These are phyloP conservation scores for Ophiosphaerella herpotricha DNA, from an alignment of 2,329 filamentous ascomycete species.

Conservation along the genomic window DNA sequence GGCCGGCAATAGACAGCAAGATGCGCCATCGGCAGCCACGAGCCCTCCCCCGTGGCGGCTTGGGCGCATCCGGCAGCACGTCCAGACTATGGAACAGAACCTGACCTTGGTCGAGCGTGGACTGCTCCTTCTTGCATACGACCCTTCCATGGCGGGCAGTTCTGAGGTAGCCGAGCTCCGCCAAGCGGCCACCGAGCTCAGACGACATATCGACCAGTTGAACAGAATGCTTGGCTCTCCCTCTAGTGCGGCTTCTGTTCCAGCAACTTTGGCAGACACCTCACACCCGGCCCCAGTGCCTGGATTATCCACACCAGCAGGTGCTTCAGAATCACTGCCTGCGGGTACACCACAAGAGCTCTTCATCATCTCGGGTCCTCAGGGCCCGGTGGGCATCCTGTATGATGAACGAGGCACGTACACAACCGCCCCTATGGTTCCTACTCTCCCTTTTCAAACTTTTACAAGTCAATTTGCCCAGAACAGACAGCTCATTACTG, in stretches of 20 bases:
- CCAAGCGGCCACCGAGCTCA: constrained; percentile 32
- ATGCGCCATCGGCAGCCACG: constrained; percentile 2
- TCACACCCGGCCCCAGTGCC: constrained; percentile 5
- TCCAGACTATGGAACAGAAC: constrained; percentile 27
- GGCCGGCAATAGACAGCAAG: constrained; percentile 12
- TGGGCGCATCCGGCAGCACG: constrained; percentile 31
- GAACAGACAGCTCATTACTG: constrained; percentile 39
- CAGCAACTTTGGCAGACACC: background rate
- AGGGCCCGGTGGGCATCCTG: constrained; percentile 43
- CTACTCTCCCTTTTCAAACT: constrained; percentile 33
- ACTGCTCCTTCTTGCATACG: constrained; percentile 23
- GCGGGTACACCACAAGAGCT: constrained; percentile 31
- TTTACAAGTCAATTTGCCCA: constrained; percentile 41
- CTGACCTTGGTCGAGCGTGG: constrained; percentile 35
- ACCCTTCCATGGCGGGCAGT: constrained; percentile 34
- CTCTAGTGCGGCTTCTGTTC: background rate
- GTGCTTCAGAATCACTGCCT: constrained; percentile 13
- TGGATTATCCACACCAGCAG: constrained; percentile 1
- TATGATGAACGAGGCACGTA: constrained; percentile 44
- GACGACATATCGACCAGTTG: constrained; percentile 29
- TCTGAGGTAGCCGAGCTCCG: constrained; percentile 36
- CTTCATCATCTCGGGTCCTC: constrained; percentile 44
- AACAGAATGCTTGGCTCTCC: constrained; percentile 26
- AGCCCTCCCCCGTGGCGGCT: constrained; percentile 34
- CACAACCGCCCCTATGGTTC: constrained; percentile 35